Percentiles rank a stretch among this genome's conserved stretches.
Conservation (phyloP, 2,329 filamentous ascomycete genomes). For the Aulographum hederae region DNA sequence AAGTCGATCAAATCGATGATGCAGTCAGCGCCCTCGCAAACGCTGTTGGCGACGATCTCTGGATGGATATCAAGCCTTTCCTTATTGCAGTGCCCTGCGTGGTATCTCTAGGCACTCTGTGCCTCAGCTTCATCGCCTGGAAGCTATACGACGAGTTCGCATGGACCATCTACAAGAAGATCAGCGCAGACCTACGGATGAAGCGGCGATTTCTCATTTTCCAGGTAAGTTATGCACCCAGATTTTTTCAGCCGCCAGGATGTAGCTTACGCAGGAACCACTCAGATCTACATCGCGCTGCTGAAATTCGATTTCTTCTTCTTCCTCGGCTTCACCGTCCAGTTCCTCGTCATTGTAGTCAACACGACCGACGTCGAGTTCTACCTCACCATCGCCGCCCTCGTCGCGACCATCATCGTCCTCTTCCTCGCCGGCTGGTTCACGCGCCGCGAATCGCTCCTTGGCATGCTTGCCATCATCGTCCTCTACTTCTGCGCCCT, state of each 20-base stretch:
- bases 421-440: conserved; percentile 71
- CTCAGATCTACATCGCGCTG: conserved; percentile 85
- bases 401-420: conserved; percentile 80
- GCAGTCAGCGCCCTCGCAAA: conserved; percentile 42
- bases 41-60: conserved; percentile 38
- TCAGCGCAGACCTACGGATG: conserved; percentile 90
- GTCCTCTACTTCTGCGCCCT: conserved; percentile 71
- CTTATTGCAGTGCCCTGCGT: conserved; percentile 74
- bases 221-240: conserved; percentile 42
- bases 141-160: conserved; percentile 97
- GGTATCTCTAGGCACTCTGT: conserved; percentile 55
- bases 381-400: conserved; percentile 69
- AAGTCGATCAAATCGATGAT: conserved; percentile 73
- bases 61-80: conserved; percentile 52
- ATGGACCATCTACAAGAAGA: conserved; percentile 99
- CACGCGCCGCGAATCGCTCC: conserved; percentile 63
- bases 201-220: conserved; percentile 93
- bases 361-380: conserved; percentile 55
- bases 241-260: conserved; percentile 3
- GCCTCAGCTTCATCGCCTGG: conserved; percentile 67
- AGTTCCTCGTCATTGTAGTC: conserved; percentile 84
- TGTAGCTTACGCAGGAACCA: background rate
- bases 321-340: conserved; percentile 95
- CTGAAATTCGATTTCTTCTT: conserved; percentile 99
- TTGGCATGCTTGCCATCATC: conserved; percentile 63